A percentile compares a stretch with the other conserved stretches of the same genome.
Conservation (phyloP, 2,329 filamentous ascomycete genomes). For the Bretziella fagacearum region DNA sequence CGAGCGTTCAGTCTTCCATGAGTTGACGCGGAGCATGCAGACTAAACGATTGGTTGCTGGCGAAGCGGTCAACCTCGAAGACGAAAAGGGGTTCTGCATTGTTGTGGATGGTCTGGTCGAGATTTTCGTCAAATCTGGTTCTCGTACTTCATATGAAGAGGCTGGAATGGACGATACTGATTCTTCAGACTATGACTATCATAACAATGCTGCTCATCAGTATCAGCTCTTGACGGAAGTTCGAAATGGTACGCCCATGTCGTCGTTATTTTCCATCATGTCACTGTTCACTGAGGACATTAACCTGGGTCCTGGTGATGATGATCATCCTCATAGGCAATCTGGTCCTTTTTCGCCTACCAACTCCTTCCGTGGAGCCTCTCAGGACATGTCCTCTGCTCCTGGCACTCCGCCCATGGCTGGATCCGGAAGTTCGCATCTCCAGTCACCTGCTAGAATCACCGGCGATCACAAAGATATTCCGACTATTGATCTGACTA, state of each 20-base stretch:
- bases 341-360: slow-evolving; percentile 1
- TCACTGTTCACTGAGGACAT: slow-evolving; percentile 94
- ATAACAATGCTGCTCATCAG: slow-evolving; percentile 48
- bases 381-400: slow-evolving; percentile 5
- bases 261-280: slow-evolving; percentile 91
- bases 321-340: slow-evolving; percentile 22
- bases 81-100: slow-evolving; percentile 94
- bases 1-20: slow-evolving; percentile 91
- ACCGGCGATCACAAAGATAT: slow-evolving; percentile 14
- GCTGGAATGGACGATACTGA: slow-evolving; percentile 21
- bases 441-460: slow-evolving; percentile 1
- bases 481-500: slow-evolving; percentile 15
- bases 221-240: slow-evolving; percentile 95
- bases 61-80: slow-evolving; percentile 85
- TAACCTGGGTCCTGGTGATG: slow-evolving; percentile 56
- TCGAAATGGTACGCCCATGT: slow-evolving; percentile 96
- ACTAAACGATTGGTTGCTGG: slow-evolving; percentile 90
- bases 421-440: neutral
- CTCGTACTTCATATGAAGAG: slow-evolving; percentile 24
- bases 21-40: slow-evolving; percentile 95
- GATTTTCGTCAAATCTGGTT: slow-evolving; percentile 89
- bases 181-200: slow-evolving; percentile 51
- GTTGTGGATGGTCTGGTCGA: slow-evolving; percentile 93
- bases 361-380: neutral
- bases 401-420: slow-evolving; percentile 12